These are phyloP conservation scores for Plectosphaerella sp. DNA, from an alignment of 2,329 filamentous ascomycete species.

Conservation along the genomic window DNA sequence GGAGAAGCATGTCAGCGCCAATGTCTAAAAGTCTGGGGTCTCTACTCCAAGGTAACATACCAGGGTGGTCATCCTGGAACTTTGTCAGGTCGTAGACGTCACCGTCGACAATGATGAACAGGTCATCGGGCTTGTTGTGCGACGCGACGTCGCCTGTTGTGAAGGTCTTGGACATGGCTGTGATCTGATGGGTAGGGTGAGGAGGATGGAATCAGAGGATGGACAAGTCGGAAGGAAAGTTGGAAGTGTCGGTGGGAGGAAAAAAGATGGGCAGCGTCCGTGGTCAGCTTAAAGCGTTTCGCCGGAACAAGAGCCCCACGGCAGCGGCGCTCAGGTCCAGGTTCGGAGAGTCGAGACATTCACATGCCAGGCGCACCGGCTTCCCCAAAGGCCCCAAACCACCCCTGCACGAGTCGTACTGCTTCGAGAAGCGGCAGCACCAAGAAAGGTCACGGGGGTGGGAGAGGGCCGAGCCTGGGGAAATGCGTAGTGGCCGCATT, in stretches of 20 bases:
- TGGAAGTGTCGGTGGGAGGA: not conserved
- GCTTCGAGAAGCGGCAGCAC: not conserved
- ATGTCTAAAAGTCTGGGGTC: no score
- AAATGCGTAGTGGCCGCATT: not conserved
- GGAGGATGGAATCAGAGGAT: slow-evolving; percentile 3
- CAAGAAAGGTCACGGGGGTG: not conserved
- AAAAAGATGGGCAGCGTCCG: not conserved
- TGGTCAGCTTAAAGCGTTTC: not conserved
- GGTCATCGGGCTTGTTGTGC: slow-evolving; percentile 81
- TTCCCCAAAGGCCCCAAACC: not conserved
- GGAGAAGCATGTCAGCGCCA: slow-evolving; percentile 15
- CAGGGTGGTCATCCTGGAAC: slow-evolving; percentile 77
- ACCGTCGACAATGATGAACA: slow-evolving; percentile 89
- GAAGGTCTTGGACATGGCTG: slow-evolving; percentile 82
- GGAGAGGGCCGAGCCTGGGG: no score
- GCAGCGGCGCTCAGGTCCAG: not conserved
- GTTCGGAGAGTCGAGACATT: not conserved
- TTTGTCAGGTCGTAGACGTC: slow-evolving; percentile 95
- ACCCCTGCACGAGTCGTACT: not conserved
- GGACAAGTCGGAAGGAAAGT: not conserved
- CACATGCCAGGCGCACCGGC: not conserved
- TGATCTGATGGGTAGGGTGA: not conserved
- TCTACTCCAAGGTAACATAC: no score
- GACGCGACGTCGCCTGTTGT: slow-evolving; percentile 79
- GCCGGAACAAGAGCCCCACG: not conserved